Percentiles rank a stretch among this genome's conserved stretches.
Conservation (phyloP, 305 asterid species). For the Fraxinus paxiana region DNA sequence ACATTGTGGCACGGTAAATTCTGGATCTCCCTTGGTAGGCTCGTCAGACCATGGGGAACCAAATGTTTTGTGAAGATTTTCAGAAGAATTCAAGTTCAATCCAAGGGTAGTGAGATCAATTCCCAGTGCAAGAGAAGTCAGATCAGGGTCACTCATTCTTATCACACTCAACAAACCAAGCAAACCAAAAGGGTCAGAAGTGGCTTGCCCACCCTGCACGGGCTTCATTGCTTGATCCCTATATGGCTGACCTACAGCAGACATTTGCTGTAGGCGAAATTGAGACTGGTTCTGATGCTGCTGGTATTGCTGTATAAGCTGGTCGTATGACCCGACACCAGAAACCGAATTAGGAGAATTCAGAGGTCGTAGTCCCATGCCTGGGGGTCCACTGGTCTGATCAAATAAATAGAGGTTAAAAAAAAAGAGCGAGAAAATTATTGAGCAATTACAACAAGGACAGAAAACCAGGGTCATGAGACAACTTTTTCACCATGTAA, state of each 20-base stretch:
- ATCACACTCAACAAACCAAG: constrained; percentile 84
- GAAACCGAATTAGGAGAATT: constrained; percentile 71
- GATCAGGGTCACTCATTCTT: constrained; percentile 82
- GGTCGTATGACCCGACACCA: constrained; percentile 82
- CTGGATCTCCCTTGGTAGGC: constrained; percentile 89
- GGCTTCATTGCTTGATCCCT: constrained; percentile 88
- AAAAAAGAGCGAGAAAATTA: not conserved
- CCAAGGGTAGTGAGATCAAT: constrained; percentile 91
- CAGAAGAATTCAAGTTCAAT: constrained; percentile 81
- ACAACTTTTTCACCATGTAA: constrained; percentile 11
- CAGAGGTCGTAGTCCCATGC: constrained; percentile 75
- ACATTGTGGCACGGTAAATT: constrained; percentile 79
- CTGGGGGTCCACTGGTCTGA: constrained; percentile 78
- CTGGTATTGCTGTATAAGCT: constrained; percentile 82
- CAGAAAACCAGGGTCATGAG: constrained; percentile 4
- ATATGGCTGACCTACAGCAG: constrained; percentile 71
- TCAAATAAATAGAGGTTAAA: constrained; percentile 13
- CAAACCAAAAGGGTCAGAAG: constrained; percentile 75
- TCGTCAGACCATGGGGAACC: constrained; percentile 95
- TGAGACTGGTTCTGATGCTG: constrained; percentile 82
- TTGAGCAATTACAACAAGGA: constrained; percentile 11
- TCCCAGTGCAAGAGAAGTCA: constrained; percentile 90
- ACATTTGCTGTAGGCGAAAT: constrained; percentile 81
- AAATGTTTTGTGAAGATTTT: constrained; percentile 76
- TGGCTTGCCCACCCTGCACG: constrained; percentile 49